Conservation (phyloP, 2,329 filamentous ascomycete genomes). For the Alternaria brassicae region DNA sequence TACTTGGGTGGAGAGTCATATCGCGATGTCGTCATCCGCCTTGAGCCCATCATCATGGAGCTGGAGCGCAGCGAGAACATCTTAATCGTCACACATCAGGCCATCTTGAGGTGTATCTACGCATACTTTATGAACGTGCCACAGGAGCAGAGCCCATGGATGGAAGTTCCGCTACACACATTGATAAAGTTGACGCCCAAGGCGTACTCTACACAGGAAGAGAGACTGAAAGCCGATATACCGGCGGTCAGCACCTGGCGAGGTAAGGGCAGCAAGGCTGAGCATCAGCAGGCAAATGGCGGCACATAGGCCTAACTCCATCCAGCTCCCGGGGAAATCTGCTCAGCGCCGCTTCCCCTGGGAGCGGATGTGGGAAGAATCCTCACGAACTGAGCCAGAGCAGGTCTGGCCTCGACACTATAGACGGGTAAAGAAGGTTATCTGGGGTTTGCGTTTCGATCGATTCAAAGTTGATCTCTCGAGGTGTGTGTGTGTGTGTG, state of each 20-base stretch:
- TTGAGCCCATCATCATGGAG: conserved; percentile 99
- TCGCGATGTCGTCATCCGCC: conserved; percentile 93
- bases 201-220: conserved; percentile 91
- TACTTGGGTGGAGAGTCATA: conserved; percentile 97
- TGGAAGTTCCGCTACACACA: conserved; percentile 96
- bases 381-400: conserved; percentile 4
- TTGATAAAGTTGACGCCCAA: conserved; percentile 95
- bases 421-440: conserved; percentile 1
- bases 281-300: conserved; percentile 68
- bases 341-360: conserved; percentile 7
- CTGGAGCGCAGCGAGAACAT: conserved; percentile 95
- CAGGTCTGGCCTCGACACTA: neutral
- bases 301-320: conserved; percentile 28
- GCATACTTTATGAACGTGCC: conserved; percentile 99
- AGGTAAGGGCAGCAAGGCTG: conserved; percentile 89
- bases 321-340: conserved; percentile 19
- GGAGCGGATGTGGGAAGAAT: conserved; percentile 10
- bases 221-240: conserved; percentile 87
- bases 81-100: conserved; percentile 96
- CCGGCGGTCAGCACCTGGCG: conserved; percentile 96
- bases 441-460: neutral
- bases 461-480: conserved; percentile 5
- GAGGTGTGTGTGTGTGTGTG: conserved; percentile 6
- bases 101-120: conserved; percentile 95
- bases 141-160: conserved; percentile 93